Percentiles rank a stretch among this genome's conserved stretches.
These are phyloP conservation scores for Entamoeba dispar DNA, from an alignment of 208 protist species.

Conservation along the genomic window DNA sequence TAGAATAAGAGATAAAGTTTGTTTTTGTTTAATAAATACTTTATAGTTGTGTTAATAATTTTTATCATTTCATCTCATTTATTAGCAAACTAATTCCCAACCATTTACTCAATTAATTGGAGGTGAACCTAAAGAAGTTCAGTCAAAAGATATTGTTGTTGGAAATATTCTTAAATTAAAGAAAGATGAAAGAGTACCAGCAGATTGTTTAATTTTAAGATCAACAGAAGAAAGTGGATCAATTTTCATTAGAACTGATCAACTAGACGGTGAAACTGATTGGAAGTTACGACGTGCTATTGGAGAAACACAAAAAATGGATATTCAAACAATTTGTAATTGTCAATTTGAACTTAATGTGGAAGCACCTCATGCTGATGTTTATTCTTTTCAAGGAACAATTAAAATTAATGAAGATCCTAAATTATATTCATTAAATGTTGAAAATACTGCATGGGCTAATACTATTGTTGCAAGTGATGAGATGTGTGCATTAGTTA, in stretches of 20 bases:
- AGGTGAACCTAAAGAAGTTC: not conserved
- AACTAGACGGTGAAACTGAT: constrained; percentile 93
- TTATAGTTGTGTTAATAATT: too few species aligned
- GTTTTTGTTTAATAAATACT: too few species aligned
- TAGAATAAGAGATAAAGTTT: constrained; percentile 50
- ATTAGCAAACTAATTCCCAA: too few species aligned
- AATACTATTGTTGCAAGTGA: constrained; percentile 75
- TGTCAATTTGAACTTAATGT: not conserved
- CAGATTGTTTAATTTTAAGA: constrained; percentile 57
- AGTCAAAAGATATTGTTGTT: constrained; percentile 72
- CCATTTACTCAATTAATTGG: too few species aligned
- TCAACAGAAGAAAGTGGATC: constrained; percentile 70
- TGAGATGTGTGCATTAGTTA: constrained; percentile 41
- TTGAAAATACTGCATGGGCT: constrained; percentile 83
- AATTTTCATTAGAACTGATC: constrained; percentile 83
- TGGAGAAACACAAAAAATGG: constrained; percentile 13
- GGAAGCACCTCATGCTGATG: constrained; percentile 49
- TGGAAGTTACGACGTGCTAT: constrained; percentile 65
- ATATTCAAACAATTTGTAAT: not conserved
- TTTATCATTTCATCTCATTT: too few species aligned
- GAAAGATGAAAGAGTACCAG: constrained; percentile 52
- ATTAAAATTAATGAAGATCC: not conserved
- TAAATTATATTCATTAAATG: constrained; percentile 32
- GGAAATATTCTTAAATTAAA: constrained; percentile 68
- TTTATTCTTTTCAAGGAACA: constrained; percentile 71